Conservation (phyloP, 139 green algal genomes). For the Protoeuglena noctilucae region DNA sequence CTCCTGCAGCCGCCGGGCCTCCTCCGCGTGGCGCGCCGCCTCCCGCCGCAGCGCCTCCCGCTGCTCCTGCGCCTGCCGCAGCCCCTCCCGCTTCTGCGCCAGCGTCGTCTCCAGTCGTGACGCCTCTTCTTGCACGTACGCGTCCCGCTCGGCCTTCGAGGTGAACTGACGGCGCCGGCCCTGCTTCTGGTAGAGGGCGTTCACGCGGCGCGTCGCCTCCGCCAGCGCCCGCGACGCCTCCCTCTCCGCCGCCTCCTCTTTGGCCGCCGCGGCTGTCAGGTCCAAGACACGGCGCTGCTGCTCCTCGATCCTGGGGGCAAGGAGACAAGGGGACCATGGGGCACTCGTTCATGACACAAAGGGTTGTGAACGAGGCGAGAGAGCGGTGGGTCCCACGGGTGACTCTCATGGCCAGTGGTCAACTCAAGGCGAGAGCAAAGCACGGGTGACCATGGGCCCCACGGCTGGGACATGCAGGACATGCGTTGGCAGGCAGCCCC, state of each 20-base stretch:
- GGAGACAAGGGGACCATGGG: too few relatives aligned
- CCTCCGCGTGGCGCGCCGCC: conserved; percentile 2
- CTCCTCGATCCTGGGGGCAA: conserved; percentile 5
- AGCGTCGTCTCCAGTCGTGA: conserved; percentile 13
- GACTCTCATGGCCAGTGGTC: too few relatives aligned
- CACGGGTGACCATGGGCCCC: too few relatives aligned
- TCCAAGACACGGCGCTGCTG: too few relatives aligned
- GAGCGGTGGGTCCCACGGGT: too few relatives aligned
- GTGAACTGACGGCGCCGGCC: conserved; percentile 42
- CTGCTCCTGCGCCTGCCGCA: conserved; percentile 8
- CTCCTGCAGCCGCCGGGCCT: too few relatives aligned
- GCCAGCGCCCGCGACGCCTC: conserved; percentile 11
- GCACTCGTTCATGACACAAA: too few relatives aligned
- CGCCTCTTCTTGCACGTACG: conserved; percentile 42
- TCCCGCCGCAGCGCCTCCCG: conserved; percentile 11
- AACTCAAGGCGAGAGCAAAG: too few relatives aligned
- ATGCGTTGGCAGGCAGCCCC: conserved; percentile 3
- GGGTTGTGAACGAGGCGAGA: too few relatives aligned
- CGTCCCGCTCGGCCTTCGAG: conserved; percentile 50
- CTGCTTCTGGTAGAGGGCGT: conserved; percentile 56
- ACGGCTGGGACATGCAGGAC: too few relatives aligned
- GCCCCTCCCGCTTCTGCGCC: conserved; percentile 8
- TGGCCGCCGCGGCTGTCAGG: too few relatives aligned
- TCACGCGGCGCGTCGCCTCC: conserved; percentile 12
- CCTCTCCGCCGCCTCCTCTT: conserved; percentile 13